Conservation (phyloP, 192 early-diverging fungal genomes). For the Dissophora ornata region DNA sequence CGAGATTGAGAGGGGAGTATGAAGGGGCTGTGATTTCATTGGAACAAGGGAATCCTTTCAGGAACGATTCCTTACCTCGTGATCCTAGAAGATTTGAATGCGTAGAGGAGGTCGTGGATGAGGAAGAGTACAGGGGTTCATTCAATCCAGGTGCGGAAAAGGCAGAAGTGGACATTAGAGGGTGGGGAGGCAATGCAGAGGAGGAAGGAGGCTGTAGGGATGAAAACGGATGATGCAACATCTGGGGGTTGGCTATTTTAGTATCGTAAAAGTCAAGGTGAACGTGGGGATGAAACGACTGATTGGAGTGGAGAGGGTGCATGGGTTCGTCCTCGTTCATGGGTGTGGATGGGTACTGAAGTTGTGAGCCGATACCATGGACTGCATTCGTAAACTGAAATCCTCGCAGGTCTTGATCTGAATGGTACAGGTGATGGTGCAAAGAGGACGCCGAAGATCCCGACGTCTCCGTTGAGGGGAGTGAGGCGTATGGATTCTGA, state of each 20-base stretch:
- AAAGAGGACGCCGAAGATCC: conserved; percentile 25
- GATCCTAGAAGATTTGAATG: conserved; percentile 19
- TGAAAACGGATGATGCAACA: conserved; percentile 20
- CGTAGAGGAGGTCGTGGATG: conserved; percentile 6
- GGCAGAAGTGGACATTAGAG: conserved; percentile 39
- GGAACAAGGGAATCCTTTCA: no score
- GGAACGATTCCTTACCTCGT: conserved; percentile 19
- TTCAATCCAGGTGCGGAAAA: conserved; percentile 38
- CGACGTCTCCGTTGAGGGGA: conserved; percentile 33
- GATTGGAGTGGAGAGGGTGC: conserved; percentile 20
- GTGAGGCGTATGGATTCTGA: conserved; percentile 17
- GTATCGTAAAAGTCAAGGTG: conserved; percentile 20
- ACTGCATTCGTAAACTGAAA: conserved; percentile 6
- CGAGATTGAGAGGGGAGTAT: no score
- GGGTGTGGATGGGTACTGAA: conserved; percentile 11
- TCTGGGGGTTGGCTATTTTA: conserved; percentile 17
- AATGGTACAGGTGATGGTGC: conserved; percentile 1
- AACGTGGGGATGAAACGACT: conserved; percentile 17
- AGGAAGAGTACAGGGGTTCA: conserved; percentile 39
- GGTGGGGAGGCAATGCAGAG: conserved; percentile 32
- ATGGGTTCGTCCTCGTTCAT: neutral
- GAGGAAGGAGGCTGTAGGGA: conserved; percentile 11
- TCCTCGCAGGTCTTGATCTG: conserved; percentile 8
- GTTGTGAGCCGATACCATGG: conserved; percentile 3
- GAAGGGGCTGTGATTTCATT: no score